Evolutionary conservation across 1,284 basidiomycete species (phyloP).

Genomic region (Moesziomyces globuligerus): DNA sequence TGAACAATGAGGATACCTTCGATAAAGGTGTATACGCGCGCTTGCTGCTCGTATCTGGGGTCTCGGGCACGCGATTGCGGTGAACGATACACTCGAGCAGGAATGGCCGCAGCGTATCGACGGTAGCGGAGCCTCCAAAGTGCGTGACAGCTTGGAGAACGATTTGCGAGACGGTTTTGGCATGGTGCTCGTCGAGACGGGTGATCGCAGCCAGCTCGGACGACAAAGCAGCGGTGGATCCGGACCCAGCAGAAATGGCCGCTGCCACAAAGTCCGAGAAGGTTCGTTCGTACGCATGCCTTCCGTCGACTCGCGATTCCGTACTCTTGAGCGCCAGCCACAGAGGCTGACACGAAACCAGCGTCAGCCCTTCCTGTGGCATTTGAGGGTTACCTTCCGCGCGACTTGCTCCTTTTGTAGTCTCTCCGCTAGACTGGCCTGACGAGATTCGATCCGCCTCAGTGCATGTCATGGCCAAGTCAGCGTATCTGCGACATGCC

Average conservation of each 20-base stretch:
- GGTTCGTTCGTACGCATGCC: constrained; percentile 9
- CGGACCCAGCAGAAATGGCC: constrained; percentile 1
- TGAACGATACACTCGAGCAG: constrained; percentile 22
- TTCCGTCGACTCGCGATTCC: constrained; percentile 25
- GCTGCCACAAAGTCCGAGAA: constrained; percentile 40
- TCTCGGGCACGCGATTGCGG: constrained; percentile 15
- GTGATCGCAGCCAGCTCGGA: constrained; percentile 23
- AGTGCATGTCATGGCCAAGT: constrained; percentile 7
- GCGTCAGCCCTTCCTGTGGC: constrained; percentile 16
- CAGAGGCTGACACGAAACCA: constrained; percentile 19
- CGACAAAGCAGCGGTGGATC: neutral
- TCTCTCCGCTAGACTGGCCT: neutral
- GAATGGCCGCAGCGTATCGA: constrained; percentile 14
- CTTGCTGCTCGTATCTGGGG: neutral
- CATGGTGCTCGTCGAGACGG: constrained; percentile 24
- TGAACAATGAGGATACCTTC: constrained; percentile 23
- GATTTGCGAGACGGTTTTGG: constrained; percentile 15
- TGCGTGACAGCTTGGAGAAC: constrained; percentile 8
- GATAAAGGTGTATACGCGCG: constrained; percentile 17
- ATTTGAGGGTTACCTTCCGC: neutral
- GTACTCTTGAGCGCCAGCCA: constrained; percentile 22
- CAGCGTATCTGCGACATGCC: constrained; percentile 27
- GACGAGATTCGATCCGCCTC: neutral
- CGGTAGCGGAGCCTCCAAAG: constrained; percentile 3
- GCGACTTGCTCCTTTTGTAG: neutral